Evolutionary conservation across 2,329 filamentous ascomycete species (phyloP).

Genomic region (Emmonsiellopsis sp.): DNA sequence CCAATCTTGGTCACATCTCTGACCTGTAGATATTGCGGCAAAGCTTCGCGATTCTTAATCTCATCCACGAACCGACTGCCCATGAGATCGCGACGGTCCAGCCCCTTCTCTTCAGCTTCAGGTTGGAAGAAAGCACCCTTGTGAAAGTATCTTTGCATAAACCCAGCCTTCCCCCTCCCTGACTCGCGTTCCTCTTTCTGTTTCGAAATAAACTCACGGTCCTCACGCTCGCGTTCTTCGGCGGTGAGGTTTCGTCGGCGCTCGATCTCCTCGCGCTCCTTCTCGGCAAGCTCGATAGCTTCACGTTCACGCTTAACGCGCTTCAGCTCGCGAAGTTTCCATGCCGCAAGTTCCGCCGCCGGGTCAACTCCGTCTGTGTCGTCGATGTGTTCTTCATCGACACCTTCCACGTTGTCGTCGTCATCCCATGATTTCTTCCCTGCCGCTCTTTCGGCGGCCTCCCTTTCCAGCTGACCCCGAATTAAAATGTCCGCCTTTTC

Average conservation of each 20-base stretch:
- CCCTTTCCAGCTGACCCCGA: slow-evolving; percentile 78
- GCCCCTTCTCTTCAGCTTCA: slow-evolving; percentile 63
- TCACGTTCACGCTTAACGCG: slow-evolving; percentile 81
- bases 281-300: slow-evolving; percentile 73
- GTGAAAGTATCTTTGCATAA: slow-evolving; percentile 95
- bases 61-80: slow-evolving; percentile 76
- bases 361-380: slow-evolving; percentile 82
- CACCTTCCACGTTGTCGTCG: slow-evolving; percentile 54
- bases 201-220: slow-evolving; percentile 63
- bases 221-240: slow-evolving; percentile 78
- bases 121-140: slow-evolving; percentile 93
- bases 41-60: slow-evolving; percentile 65
- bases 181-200: slow-evolving; percentile 73
- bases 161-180: slow-evolving; percentile 69
- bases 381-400: slow-evolving; percentile 67
- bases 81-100: slow-evolving; percentile 78
- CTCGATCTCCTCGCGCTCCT: slow-evolving; percentile 81
- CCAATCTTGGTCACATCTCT: slow-evolving; percentile 90
- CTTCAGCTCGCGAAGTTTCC: slow-evolving; percentile 86
- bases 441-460: slow-evolving; percentile 63
- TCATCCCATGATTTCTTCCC: slow-evolving; percentile 85
- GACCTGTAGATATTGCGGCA: slow-evolving; percentile 88
- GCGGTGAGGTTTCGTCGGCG: slow-evolving; percentile 75
- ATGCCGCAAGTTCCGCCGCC: slow-evolving; percentile 80
- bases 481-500: slow-evolving; percentile 70